Percentiles rank a stretch among this genome's conserved stretches.
These are phyloP conservation scores for Reticulascus tulasneorum DNA, from an alignment of 2,329 filamentous ascomycete species.

Conservation along the genomic window DNA sequence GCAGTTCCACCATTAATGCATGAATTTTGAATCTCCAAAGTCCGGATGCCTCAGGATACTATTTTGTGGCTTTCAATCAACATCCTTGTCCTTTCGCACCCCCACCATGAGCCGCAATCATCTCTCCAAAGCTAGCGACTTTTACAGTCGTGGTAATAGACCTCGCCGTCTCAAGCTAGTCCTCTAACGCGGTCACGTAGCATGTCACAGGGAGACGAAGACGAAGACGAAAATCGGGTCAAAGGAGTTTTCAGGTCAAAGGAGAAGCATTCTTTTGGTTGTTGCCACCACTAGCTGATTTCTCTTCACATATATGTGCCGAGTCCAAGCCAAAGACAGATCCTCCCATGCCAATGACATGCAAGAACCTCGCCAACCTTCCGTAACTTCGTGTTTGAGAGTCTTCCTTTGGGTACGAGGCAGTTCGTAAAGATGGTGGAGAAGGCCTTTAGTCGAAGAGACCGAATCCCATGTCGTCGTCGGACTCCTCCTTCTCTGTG, in stretches of 20 bases:
- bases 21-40: slow-evolving; percentile 4
- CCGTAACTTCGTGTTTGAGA: slow-evolving; percentile 28
- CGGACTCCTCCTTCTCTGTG: slow-evolving; percentile 51
- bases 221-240: too few species aligned
- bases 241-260: slow-evolving; percentile 10
- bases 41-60: background rate
- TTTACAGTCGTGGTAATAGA: too few species aligned
- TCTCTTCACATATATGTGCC: slow-evolving; percentile 10
- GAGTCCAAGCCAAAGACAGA: slow-evolving; percentile 16
- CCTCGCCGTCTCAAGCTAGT: too few species aligned
- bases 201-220: background rate
- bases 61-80: background rate
- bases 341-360: slow-evolving; percentile 26
- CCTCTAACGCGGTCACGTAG: too few species aligned
- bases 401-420: slow-evolving; percentile 21
- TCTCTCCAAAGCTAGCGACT: too few species aligned
- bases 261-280: slow-evolving; percentile 13
- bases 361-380: slow-evolving; percentile 26
- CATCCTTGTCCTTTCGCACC: too few species aligned
- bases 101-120: too few species aligned
- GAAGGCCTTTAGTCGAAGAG: slow-evolving; percentile 62
- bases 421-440: slow-evolving; percentile 23
- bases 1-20: slow-evolving; percentile 7
- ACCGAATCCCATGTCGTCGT: slow-evolving; percentile 52
- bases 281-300: slow-evolving; percentile 13